A percentile compares a stretch with the other conserved stretches of the same genome.
Evolutionary conservation across 225 moss, liverwort and hornwort genomes (phyloP).

Genomic region (Climacium dendroides): DNA sequence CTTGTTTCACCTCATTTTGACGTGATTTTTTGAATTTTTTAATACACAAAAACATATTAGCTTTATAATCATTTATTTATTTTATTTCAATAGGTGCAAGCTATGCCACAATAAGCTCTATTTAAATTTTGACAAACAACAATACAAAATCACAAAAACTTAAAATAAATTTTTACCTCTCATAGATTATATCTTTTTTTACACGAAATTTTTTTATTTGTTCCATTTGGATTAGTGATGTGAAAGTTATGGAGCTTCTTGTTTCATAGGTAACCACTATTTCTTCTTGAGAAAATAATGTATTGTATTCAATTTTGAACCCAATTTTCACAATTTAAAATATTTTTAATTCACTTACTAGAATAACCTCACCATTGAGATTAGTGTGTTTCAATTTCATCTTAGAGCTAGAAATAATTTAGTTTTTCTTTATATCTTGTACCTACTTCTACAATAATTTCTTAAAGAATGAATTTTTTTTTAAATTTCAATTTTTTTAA

Average conservation of each 20-base stretch:
- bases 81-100: no score
- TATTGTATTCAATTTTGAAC: no score
- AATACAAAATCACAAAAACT: neutral
- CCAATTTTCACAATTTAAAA: no score
- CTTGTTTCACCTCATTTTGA: neutral
- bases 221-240: neutral
- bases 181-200: neutral
- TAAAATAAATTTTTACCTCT: neutral
- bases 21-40: no score
- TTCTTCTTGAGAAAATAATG: no score
- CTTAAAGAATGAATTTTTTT: neutral
- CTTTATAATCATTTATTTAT: no score
- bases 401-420: no score
- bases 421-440: neutral
- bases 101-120: neutral
- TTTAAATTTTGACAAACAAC: accelerated
- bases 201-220: neutral
- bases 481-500: accelerated
- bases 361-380: no score
- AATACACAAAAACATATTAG: neutral
- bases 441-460: neutral
- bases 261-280: no score
- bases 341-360: no score
- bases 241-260: no score
- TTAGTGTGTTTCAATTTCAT: no score